Evolutionary conservation across 73 alveolate species (phyloP).

Genomic region (Uronychia binucleata): DNA sequence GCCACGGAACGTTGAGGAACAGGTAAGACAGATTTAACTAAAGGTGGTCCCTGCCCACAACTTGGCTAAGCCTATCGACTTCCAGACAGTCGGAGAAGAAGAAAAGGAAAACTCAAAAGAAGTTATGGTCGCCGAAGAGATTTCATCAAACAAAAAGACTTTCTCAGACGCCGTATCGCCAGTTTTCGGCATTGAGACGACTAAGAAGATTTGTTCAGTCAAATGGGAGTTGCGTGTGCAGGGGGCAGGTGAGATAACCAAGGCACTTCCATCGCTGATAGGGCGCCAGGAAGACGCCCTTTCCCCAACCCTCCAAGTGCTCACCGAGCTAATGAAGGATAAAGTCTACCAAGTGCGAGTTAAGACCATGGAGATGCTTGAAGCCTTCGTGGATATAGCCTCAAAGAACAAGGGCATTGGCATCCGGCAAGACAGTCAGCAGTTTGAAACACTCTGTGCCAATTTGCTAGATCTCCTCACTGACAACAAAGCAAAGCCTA

Average conservation of each 20-base stretch:
- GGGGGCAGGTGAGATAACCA: slow-evolving; percentile 69
- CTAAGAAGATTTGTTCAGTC: slow-evolving; percentile 79
- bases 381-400: slow-evolving; percentile 5
- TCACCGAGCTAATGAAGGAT: slow-evolving; percentile 41
- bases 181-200: slow-evolving; percentile 75
- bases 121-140: slow-evolving; percentile 2
- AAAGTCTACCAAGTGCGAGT: slow-evolving; percentile 29
- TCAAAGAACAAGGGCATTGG: slow-evolving; percentile 9
- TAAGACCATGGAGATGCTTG: slow-evolving; percentile 24
- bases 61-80: slow-evolving; percentile 50
- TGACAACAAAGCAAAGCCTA: slow-evolving; percentile 16
- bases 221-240: slow-evolving; percentile 90
- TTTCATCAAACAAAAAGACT: slow-evolving; percentile 70
- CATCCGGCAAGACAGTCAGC: slow-evolving; percentile 8
- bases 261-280: slow-evolving; percentile 46
- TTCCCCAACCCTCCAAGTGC: slow-evolving; percentile 8
- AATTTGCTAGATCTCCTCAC: slow-evolving; percentile 36
- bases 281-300: slow-evolving; percentile 7
- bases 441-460: slow-evolving; percentile 28
- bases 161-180: slow-evolving; percentile 92
- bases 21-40: slow-evolving; percentile 65
- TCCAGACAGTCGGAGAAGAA: slow-evolving; percentile 42
- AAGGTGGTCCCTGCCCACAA: slow-evolving; percentile 38
- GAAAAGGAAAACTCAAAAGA: slow-evolving; percentile 19
- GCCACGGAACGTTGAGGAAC: slow-evolving; percentile 80